Conservation (phyloP, 352 stramenopile species). For the Phytophthora sojae region DNA sequence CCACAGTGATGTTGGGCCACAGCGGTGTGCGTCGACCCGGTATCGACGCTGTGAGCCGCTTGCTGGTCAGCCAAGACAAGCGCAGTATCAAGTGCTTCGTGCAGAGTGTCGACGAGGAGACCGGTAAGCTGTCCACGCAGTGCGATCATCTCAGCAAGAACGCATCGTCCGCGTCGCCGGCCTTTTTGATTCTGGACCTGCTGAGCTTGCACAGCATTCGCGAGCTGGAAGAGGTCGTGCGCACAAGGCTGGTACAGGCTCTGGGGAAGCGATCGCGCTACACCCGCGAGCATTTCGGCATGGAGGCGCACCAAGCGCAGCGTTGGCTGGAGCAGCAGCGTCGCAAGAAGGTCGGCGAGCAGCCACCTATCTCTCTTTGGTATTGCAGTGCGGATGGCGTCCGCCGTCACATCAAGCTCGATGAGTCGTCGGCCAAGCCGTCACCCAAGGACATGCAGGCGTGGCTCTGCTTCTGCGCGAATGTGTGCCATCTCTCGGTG, state of each 20-base stretch:
- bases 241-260: conserved; percentile 37
- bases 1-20: conserved; percentile 57
- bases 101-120: conserved; percentile 17
- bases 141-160: conserved; percentile 14
- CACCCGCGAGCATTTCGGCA: conserved; percentile 43
- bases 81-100: conserved; percentile 73
- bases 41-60: conserved; percentile 52
- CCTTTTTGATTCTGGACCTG: conserved; percentile 57
- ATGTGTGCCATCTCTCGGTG: conserved; percentile 66
- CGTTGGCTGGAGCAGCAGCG: conserved; percentile 46
- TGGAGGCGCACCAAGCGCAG: conserved; percentile 31
- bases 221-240: conserved; percentile 49
- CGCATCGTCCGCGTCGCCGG: conserved; percentile 26
- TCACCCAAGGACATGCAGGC: conserved; percentile 35
- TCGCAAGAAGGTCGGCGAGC: conserved; percentile 28
- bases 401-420: conserved; percentile 28
- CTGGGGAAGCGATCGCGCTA: conserved; percentile 43
- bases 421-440: conserved; percentile 13
- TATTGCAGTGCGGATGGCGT: conserved; percentile 51
- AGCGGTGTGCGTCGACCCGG: conserved; percentile 42
- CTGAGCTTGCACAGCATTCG: conserved; percentile 50
- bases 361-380: conserved; percentile 43
- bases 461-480: conserved; percentile 78
- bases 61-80: conserved; percentile 73
- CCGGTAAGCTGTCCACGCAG: conserved; percentile 7